These are phyloP conservation scores for Skeletonema tropicum DNA, from an alignment of 108 stramenopile species.

Conservation along the genomic window DNA sequence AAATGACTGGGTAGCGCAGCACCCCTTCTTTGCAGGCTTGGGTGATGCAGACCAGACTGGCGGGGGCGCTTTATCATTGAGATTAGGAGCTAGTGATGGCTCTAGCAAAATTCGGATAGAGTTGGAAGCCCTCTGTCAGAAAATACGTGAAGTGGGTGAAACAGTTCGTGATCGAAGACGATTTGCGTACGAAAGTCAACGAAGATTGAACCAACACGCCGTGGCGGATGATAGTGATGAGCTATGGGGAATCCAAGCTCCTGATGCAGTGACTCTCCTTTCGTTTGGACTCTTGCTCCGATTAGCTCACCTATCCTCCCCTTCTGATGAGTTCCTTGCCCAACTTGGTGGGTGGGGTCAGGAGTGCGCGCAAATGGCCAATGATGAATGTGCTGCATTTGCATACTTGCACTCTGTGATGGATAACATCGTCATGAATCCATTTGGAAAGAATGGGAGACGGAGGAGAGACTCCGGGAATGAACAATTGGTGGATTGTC, in stretches of 20 bases:
- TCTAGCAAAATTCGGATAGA: slow-evolving; percentile 19
- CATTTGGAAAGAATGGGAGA: slow-evolving; percentile 6
- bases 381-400: slow-evolving; percentile 63
- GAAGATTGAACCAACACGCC: neutral
- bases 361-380: slow-evolving; percentile 49
- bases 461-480: neutral
- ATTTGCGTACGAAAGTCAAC: slow-evolving; percentile 20
- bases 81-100: slow-evolving; percentile 20
- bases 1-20: slow-evolving; percentile 42
- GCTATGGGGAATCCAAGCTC: slow-evolving; percentile 36
- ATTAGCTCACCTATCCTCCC: slow-evolving; percentile 29
- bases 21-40: slow-evolving; percentile 56
- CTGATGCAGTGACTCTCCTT: slow-evolving; percentile 56
- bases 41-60: neutral
- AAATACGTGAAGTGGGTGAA: slow-evolving; percentile 21
- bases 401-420: slow-evolving; percentile 51
- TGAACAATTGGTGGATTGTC: slow-evolving; percentile 15
- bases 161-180: slow-evolving; percentile 28
- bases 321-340: slow-evolving; percentile 4
- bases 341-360: slow-evolving; percentile 39
- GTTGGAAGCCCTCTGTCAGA: slow-evolving; percentile 20
- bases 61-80: slow-evolving; percentile 16
- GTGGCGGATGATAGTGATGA: slow-evolving; percentile 18
- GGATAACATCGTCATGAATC: slow-evolving; percentile 40
- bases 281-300: slow-evolving; percentile 68